phyloP scores from a whole-genome alignment of 2,329 filamentous ascomycete species.

The Pestalotiopsis sp. region DNA sequence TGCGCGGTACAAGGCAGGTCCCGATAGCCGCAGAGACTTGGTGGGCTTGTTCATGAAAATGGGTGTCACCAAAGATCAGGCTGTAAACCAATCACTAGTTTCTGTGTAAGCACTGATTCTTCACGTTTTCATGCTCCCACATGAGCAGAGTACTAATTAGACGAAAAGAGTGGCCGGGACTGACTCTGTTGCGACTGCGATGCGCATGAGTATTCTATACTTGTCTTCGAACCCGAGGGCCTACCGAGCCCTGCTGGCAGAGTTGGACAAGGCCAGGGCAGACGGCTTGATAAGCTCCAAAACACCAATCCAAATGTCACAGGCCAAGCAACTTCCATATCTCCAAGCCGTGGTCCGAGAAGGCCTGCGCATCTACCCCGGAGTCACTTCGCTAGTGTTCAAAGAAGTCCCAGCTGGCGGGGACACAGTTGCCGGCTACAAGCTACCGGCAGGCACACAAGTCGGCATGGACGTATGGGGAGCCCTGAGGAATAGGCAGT shows the following conservation, averaged over 20 bases:
- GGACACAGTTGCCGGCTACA: not conserved
- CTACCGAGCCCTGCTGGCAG: not conserved
- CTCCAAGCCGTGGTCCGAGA: conserved; percentile 19
- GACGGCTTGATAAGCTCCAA: not conserved
- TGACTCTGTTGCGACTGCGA: not conserved
- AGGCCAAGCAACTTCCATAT: conserved; percentile 15
- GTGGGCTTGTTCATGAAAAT: conserved; percentile 5
- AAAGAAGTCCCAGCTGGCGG: not conserved
- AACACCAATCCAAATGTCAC: not conserved
- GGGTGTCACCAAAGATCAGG: not conserved
- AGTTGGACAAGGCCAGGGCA: not conserved
- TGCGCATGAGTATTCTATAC: not conserved
- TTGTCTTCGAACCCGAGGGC: not conserved
- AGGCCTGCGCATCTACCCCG: conserved; percentile 17
- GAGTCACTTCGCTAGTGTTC: not conserved
- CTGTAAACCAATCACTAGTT: not conserved
- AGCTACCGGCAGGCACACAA: not conserved
- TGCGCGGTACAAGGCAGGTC: not conserved
- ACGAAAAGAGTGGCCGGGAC: not conserved
- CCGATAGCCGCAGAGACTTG: not conserved
- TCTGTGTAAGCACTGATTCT: not conserved
- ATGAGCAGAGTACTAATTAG: not conserved
- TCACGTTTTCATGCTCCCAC: not conserved
- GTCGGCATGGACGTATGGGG: not conserved
- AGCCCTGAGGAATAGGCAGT: not conserved